These are phyloP conservation scores for Pythium plurisporium DNA, from an alignment of 352 stramenopile species.

Conservation along the genomic window DNA sequence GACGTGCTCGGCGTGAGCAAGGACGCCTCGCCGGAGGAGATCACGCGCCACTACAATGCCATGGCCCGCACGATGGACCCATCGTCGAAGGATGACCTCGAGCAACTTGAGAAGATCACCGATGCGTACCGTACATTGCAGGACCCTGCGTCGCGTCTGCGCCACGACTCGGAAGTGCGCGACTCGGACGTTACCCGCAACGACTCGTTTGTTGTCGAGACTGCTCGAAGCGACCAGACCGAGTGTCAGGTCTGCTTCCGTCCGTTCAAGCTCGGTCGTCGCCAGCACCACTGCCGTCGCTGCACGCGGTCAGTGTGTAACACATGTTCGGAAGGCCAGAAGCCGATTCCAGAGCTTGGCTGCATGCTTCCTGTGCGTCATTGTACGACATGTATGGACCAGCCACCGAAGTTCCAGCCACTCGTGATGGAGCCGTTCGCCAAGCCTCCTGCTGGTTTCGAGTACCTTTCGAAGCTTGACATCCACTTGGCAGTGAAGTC, in stretches of 20 bases:
- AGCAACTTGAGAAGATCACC: slow-evolving; percentile 75
- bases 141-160: slow-evolving; percentile 45
- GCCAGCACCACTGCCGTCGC: slow-evolving; percentile 80
- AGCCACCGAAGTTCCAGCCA: slow-evolving; percentile 73
- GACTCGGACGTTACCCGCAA: slow-evolving; percentile 43
- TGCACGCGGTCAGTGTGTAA: slow-evolving; percentile 85
- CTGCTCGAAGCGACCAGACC: slow-evolving; percentile 77
- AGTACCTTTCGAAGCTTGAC: slow-evolving; percentile 83
- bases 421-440: slow-evolving; percentile 70
- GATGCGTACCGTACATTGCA: slow-evolving; percentile 73
- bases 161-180: slow-evolving; percentile 59
- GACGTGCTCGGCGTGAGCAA: slow-evolving; percentile 65
- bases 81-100: slow-evolving; percentile 52
- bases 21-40: slow-evolving; percentile 67
- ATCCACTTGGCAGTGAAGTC: slow-evolving; percentile 60
- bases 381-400: slow-evolving; percentile 77
- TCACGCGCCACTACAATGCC: slow-evolving; percentile 72
- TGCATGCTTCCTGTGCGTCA: slow-evolving; percentile 76
- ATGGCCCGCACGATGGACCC: slow-evolving; percentile 64
- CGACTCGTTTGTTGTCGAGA: slow-evolving; percentile 63
- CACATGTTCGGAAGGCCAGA: slow-evolving; percentile 76
- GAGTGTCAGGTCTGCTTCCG: slow-evolving; percentile 88
- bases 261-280: slow-evolving; percentile 79
- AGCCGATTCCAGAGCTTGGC: slow-evolving; percentile 78
- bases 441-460: slow-evolving; percentile 75